Base-by-base conservation (phyloP, 1,284 basidiomycete genomes). In the Dichomitus squalens region DNA sequence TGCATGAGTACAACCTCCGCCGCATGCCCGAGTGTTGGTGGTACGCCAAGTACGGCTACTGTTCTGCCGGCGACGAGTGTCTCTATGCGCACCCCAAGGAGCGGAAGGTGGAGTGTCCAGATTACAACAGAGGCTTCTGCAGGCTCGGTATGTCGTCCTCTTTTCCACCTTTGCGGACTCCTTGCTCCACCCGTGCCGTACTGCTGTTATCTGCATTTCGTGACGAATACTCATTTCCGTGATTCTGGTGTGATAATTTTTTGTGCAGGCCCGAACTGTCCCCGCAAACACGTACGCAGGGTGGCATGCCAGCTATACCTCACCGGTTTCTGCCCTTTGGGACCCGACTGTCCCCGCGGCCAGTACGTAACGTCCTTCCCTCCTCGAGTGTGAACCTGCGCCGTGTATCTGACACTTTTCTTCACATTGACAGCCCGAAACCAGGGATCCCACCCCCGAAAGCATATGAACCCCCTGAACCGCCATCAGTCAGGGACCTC, bases 11-110 rank as follows among this genome's bases (percentile, higher is more conserved):
- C 78, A 98, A 99, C 72, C 82, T 99, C 58, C 81, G 96, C 64
- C 90, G 94, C 57, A 99, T 99, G 94, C 97, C 97, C n/a, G 94
- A 98, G 73, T 99, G 97, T 72, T 94, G 96, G 85, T 98, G 96
- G 94, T 99, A 89, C 73, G 94, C 94, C 58, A 97, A 97, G 73
- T 96, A 95, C 70, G 97, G 97, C 4, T 99, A 96, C 75, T 99
- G 97, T 76, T 95, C 95, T 55, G 92, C 95, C 48, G 97, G 96
- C 51, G 97, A 98, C 68, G 97, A 99, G 75, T 99, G 97, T 73
- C 81, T 99, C 64, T 99, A 99, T 73, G 91, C 94, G 23, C 97
- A 99, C 75, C 94, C 96, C n/a, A 95, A 94, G 67, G 93, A 96
- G 70, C 84, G 92, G 59, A 88, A 88, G 67, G 88, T 95, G 25